Percentiles rank a stretch among this genome's conserved stretches.
These are phyloP conservation scores for Penicillium sp. DNA, from an alignment of 2,329 filamentous ascomycete species.

Conservation along the genomic window DNA sequence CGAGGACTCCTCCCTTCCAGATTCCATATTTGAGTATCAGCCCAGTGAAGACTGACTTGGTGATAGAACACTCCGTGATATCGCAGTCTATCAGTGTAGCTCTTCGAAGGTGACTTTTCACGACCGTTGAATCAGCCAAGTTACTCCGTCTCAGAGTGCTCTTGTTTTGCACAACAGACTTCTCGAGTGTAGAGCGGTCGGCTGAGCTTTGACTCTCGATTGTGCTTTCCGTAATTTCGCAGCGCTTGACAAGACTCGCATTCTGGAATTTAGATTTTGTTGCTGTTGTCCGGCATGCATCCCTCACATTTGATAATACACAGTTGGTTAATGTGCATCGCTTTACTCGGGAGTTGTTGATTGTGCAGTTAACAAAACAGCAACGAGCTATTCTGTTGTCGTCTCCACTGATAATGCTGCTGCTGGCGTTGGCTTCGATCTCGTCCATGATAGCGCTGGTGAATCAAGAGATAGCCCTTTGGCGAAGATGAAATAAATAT, in stretches of 20 bases:
- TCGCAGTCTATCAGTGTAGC: slow-evolving; percentile 22
- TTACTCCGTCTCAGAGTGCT: slow-evolving; percentile 15
- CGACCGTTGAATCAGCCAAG: slow-evolving; percentile 10
- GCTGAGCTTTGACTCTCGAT: slow-evolving; percentile 15
- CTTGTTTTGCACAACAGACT: slow-evolving; percentile 13
- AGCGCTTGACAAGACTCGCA: slow-evolving; percentile 13
- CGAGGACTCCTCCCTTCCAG: slow-evolving; percentile 27
- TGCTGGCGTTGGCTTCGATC: background rate
- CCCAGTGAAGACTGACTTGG: slow-evolving; percentile 20
- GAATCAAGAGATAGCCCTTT: background rate
- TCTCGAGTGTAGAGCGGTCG: slow-evolving; percentile 10
- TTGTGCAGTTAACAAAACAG: slow-evolving; percentile 16
- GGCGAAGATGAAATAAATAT: too few relatives aligned
- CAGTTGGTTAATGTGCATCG: slow-evolving; percentile 17
- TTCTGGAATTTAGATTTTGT: slow-evolving; percentile 16
- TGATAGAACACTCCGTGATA: slow-evolving; percentile 22
- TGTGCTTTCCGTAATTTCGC: slow-evolving; percentile 15
- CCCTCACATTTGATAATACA: slow-evolving; percentile 16
- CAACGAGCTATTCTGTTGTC: slow-evolving; percentile 19
- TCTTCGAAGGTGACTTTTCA: slow-evolving; percentile 12
- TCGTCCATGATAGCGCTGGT: background rate
- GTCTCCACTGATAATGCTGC: background rate
- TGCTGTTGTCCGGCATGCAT: slow-evolving; percentile 8
- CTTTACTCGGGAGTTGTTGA: slow-evolving; percentile 16
- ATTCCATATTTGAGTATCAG: slow-evolving; percentile 27